Percentiles rank a stretch among this genome's conserved stretches.
phyloP scores from a whole-genome alignment of 2,329 filamentous ascomycete species.

The Neonectria punicea region DNA sequence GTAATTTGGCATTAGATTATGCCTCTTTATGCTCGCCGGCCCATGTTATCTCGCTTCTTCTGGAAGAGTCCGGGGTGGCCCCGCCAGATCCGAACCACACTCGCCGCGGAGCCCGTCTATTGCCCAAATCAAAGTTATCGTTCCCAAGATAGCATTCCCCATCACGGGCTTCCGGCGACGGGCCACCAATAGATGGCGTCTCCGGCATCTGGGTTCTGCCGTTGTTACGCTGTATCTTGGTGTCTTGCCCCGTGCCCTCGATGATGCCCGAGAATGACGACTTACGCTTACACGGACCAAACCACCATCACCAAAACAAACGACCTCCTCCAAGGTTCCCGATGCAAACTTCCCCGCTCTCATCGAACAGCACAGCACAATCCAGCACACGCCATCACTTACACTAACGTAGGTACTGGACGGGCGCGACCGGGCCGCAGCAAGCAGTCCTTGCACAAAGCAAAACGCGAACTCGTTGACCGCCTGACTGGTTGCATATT shows the following conservation, averaged over 20 bases:
- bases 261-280: conserved; percentile 27
- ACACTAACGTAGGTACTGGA: conserved; percentile 37
- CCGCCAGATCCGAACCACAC: conserved; percentile 33
- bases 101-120: conserved; percentile 28
- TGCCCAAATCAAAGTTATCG: conserved; percentile 40
- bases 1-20: conserved; percentile 45
- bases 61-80: conserved; percentile 42
- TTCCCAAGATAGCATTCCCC: conserved; percentile 28
- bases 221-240: conserved; percentile 9
- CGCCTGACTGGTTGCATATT: conserved; percentile 46
- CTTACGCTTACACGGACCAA: conserved; percentile 40
- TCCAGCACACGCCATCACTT: conserved; percentile 28
- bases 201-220: conserved; percentile 33
- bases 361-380: conserved; percentile 7
- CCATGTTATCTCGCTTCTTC: conserved; percentile 47
- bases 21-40: conserved; percentile 42
- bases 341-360: conserved; percentile 27
- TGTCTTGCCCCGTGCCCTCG: conserved; percentile 38
- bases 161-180: conserved; percentile 16
- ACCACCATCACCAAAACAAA: conserved; percentile 23
- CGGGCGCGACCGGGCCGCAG: conserved; percentile 20
- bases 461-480: conserved; percentile 40
- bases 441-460: conserved; percentile 33
- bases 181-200: conserved; percentile 36
- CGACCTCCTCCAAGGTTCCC: conserved; percentile 22